Evolutionary conservation across 106 monocot species (phyloP).

Genomic region (Apostasia ramifera): DNA sequence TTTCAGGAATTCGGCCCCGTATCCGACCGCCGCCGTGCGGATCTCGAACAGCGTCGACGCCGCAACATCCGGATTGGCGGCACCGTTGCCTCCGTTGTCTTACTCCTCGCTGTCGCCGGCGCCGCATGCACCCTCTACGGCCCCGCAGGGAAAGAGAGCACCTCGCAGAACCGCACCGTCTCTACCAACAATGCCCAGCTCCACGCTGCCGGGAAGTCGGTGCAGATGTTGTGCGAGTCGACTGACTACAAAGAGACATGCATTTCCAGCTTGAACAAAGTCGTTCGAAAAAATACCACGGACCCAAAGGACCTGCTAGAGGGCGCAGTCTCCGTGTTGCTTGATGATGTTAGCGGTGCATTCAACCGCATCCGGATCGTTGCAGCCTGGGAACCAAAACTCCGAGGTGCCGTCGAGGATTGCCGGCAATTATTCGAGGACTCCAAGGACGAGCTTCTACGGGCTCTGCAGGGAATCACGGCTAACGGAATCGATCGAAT

Average conservation of each 20-base stretch:
- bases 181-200: too few relatives aligned
- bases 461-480: neutral
- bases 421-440: constrained; percentile 3
- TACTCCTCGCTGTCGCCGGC: neutral
- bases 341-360: neutral
- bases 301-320: constrained; percentile 4
- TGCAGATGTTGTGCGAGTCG: constrained; percentile 1
- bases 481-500: neutral
- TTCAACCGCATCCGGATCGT: neutral
- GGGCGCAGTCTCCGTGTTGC: neutral
- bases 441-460: constrained; percentile 2
- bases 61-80: neutral
- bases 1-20: too few relatives aligned
- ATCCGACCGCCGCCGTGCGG: too few relatives aligned
- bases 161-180: neutral
- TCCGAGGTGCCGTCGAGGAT: constrained; percentile 1
- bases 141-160: too few relatives aligned
- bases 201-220: neutral
- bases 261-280: neutral
- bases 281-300: neutral
- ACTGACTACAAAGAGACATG: constrained; percentile 7
- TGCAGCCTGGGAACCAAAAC: neutral
- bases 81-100: neutral
- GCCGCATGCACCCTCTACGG: too few relatives aligned
- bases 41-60: neutral